Evolutionary conservation across 2,329 filamentous ascomycete species (phyloP), one percentile per base, ranked within the genome.

Genomic region (Monilinia fructigena): DNA sequence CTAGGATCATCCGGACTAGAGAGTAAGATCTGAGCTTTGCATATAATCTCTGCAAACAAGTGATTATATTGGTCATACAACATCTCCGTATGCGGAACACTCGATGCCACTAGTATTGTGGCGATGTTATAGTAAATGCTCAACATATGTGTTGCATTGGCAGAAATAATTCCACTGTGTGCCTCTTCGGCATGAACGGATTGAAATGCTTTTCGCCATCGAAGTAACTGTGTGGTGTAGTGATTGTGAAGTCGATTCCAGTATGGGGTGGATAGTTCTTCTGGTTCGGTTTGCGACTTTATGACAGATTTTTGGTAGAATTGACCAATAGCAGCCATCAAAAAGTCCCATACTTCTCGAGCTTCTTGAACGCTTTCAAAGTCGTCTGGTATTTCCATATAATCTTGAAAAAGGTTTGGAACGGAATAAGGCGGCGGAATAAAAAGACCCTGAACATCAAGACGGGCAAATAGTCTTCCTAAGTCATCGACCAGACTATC

Each of bases 91-190:
- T 75, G 73, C 38, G 73, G 70, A 14, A 74, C 63, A 63, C 72
- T 73, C 11, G 72, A 70, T n/a, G 74, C 73, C 7, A 75, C 66
- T 35, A 75, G 68, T 26, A 75, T 72, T 1, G 74, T 74, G 11
- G 73, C 73, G 14, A 75, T 69, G 48, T 75, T 74, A 65, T 74
- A 75, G 56, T 75, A 75, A 42, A 75, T 74, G 60, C 73, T 74
- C 47, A 75, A 67, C 67, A 75, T 72, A 48, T 74, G 72, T 8
- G 69, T 70, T 18, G 67, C 70, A 58, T 75, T 72, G 12, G 69
- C 66, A 63, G 66, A 69, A n/a, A 69, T 69, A 26, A 68, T 70
- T 45, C 73, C 72, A 6, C 66, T 66, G n/a, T 71, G 66, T 26
- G 71, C 58, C 65, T 75, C 74, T 55, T 67, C 63, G 16, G 70